A percentile compares a stretch with the other conserved stretches of the same genome.
phyloP scores from a whole-genome alignment of 306 rosid genomes.

The Pterocarpus macrocarpus region DNA sequence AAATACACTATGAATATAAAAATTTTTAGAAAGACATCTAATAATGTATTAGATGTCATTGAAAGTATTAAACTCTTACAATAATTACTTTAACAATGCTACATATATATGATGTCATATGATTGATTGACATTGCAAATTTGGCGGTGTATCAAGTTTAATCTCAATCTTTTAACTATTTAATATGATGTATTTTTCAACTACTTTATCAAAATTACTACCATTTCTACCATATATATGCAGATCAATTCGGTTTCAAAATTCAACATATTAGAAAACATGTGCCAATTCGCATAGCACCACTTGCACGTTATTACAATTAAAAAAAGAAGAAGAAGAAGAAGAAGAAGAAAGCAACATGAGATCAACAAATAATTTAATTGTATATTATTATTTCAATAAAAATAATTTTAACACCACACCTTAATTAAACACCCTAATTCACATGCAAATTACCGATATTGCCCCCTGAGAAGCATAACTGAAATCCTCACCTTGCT shows the following conservation, averaged over 20 bases:
- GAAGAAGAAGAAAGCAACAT: neutral
- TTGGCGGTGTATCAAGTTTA: too few relatives aligned
- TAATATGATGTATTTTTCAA: neutral
- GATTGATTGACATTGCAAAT: neutral
- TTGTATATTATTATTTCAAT: neutral
- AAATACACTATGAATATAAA: neutral
- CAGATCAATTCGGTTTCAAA: neutral
- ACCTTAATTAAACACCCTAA: neutral
- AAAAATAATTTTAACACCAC: neutral
- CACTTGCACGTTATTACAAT: too few relatives aligned
- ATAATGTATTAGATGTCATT: too few relatives aligned
- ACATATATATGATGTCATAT: too few relatives aligned
- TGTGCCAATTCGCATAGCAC: neutral
- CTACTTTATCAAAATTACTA: neutral
- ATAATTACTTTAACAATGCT: too few relatives aligned
- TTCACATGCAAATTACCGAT: conserved; percentile 8
- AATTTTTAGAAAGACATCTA: too few relatives aligned
- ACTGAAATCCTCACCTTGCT: conserved; percentile 68
- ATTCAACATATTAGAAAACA: neutral
- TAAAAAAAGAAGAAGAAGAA: too few relatives aligned
- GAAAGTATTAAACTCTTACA: too few relatives aligned
- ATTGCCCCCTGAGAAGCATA: conserved; percentile 8
- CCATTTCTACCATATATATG: neutral
- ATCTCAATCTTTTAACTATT: neutral
- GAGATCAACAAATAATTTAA: neutral